Evolutionary conservation across 495 filamentous ascomycete species (phyloP).

Genomic region (Parathielavia appendiculata): DNA sequence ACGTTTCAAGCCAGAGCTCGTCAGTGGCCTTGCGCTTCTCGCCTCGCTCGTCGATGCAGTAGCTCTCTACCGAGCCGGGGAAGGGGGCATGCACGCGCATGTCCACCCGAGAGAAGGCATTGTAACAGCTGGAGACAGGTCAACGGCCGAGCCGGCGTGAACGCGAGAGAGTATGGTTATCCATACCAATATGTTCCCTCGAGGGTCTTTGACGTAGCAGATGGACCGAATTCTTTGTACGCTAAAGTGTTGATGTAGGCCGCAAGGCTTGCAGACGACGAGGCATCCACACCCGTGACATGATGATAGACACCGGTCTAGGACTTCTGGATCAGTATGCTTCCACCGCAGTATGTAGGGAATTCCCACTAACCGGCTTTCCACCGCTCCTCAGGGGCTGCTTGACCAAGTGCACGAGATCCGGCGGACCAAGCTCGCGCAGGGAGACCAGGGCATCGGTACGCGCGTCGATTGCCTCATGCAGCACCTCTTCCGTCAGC

Average conservation of each 20-base stretch:
- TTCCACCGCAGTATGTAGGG: background rate
- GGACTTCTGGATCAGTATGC: conserved; percentile 22
- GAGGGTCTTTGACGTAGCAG: conserved; percentile 74
- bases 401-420: conserved; percentile 91
- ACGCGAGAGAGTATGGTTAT: conserved; percentile 9
- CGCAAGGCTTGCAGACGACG: conserved; percentile 91
- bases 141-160: background rate
- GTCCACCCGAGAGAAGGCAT: conserved; percentile 96
- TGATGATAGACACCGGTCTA: conserved; percentile 94
- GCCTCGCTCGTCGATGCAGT: conserved; percentile 93
- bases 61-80: conserved; percentile 89
- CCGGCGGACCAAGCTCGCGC: conserved; percentile 90
- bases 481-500: conserved; percentile 84
- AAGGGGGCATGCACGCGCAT: conserved; percentile 98
- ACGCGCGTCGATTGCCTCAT: conserved; percentile 81
- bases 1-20: conserved; percentile 93
- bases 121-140: conserved; percentile 71
- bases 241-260: conserved; percentile 98
- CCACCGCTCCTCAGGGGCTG: conserved; percentile 60
- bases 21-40: conserved; percentile 90
- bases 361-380: conserved; percentile 58
- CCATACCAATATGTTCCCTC: conserved; percentile 87
- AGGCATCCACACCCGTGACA: conserved; percentile 96
- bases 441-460: conserved; percentile 78
- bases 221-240: conserved; percentile 76